Evolutionary conservation across 1,139 yeast species (phyloP), one percentile per base, ranked within the genome.

Genomic region (Blastobotrys raffinosifermentans): DNA sequence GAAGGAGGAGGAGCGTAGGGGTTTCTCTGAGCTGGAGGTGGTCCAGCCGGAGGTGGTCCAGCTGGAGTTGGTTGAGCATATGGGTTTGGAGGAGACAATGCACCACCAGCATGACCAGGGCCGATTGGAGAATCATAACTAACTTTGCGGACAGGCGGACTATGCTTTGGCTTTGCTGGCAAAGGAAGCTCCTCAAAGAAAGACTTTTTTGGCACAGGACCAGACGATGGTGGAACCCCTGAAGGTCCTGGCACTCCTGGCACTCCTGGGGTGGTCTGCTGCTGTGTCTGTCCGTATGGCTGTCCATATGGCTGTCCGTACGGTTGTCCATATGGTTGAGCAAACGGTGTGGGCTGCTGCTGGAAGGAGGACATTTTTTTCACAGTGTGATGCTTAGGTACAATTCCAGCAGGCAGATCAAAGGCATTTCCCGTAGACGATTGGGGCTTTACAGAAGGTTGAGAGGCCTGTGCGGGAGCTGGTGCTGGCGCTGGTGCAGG

Each of bases 391-490:
- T 45, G 66, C 25, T 65, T 67, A 2, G 71, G 66, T 19, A 83
- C 63, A 35, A 84, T 60, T 37, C 70, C 78, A 26, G 72, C 64
- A 1, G 95, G 95, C 49, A 85, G 77, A 55, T 85, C 95, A 53
- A 83, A 85, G 9, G 57, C 57, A 34, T 26, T 26, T 34, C 34
- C 31, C 26, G 21, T 18, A n/a, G 22, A 20, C 4, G 15, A 8
- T 6, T 22, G 29, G 19, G 29, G 37, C 32, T 21, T 30, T 22
- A 38, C 26, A 5, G 30, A 34, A 15, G 38, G 29, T 16, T 34
- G 32, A 9, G 19, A 4, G n/a, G 10, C 32, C 14, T 27, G 32
- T 5, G 29, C 11, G 4, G 21, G 29, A 3, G 32, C 13, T 21
- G 26, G 22, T 5, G 6, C 17, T 15, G 11, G 16, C 18, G 29